Percentiles rank a stretch among this genome's conserved stretches.
Evolutionary conservation across 73 alveolate species (phyloP).

Genomic region (Effrenium voratum): DNA sequence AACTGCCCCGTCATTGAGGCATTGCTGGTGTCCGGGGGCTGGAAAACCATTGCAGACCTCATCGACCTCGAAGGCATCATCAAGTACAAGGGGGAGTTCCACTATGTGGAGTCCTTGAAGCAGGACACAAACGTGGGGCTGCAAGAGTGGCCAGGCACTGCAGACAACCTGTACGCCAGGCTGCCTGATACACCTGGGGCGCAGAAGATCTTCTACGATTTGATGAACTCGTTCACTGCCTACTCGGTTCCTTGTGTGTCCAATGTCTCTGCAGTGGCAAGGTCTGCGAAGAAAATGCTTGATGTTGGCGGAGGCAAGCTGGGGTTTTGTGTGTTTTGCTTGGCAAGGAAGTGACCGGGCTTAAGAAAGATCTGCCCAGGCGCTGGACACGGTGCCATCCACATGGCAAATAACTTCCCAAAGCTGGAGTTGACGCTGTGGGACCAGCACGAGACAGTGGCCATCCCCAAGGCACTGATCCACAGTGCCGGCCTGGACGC

Average conservation of each 20-base stretch:
- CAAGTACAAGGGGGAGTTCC: slow-evolving; percentile 66
- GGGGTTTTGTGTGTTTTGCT: background rate
- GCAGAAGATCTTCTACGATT: slow-evolving; percentile 39
- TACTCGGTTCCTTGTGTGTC: slow-evolving; percentile 32
- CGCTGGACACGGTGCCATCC: slow-evolving; percentile 21
- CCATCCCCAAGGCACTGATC: background rate
- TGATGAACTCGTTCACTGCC: slow-evolving; percentile 55
- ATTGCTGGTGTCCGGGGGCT: slow-evolving; percentile 2
- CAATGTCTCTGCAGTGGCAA: background rate
- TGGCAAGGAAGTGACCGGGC: background rate
- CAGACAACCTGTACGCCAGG: slow-evolving; percentile 35
- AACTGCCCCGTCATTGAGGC: slow-evolving; percentile 34
- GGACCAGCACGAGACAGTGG: slow-evolving; percentile 15
- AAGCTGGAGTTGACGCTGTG: slow-evolving; percentile 32
- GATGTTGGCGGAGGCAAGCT: background rate
- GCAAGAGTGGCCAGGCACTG: slow-evolving; percentile 57
- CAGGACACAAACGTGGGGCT: slow-evolving; percentile 39
- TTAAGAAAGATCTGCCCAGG: background rate
- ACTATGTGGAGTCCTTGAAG: slow-evolving; percentile 29
- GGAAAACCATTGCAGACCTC: slow-evolving; percentile 37
- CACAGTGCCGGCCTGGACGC: background rate
- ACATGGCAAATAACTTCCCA: slow-evolving; percentile 16
- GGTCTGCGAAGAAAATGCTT: background rate
- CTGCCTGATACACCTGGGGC: slow-evolving; percentile 47
- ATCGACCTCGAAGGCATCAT: slow-evolving; percentile 42